Evolutionary conservation across 148 eudicot species (phyloP).

Genomic region (Camellia sinensis): DNA sequence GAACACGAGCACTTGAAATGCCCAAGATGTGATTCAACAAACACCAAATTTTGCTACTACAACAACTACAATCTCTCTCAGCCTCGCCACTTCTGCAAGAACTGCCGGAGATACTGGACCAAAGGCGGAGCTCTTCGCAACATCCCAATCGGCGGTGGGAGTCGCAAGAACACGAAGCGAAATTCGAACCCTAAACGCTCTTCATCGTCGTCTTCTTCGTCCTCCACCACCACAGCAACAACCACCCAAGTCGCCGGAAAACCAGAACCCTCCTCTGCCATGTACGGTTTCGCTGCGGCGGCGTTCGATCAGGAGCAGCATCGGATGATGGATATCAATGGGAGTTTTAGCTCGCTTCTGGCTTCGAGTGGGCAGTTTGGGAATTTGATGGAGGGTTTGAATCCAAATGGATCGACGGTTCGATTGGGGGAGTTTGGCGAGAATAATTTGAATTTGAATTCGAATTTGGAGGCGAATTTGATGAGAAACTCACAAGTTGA

Average conservation of each 20-base stretch:
- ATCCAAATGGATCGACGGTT: constrained; percentile 19
- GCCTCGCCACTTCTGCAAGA: constrained; percentile 54
- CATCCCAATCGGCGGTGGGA: constrained; percentile 49
- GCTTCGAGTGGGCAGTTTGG: constrained; percentile 38
- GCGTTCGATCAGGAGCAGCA: constrained; percentile 9
- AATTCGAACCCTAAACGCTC: constrained; percentile 22
- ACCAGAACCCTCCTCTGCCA: not conserved
- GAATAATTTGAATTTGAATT: not conserved
- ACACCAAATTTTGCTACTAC: constrained; percentile 74
- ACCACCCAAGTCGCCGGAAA: constrained; percentile 9
- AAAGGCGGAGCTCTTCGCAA: constrained; percentile 45
- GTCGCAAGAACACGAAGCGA: constrained; percentile 36
- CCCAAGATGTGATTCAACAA: constrained; percentile 57
- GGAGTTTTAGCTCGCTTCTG: constrained; percentile 40
- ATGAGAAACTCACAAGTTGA: constrained; percentile 15
- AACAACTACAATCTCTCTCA: constrained; percentile 73
- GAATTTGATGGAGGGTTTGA: constrained; percentile 38
- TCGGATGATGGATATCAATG: constrained; percentile 27
- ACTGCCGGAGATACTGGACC: constrained; percentile 44
- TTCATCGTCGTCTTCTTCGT: not conserved
- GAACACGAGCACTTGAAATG: constrained; percentile 62
- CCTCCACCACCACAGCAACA: not conserved
- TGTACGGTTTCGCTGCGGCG: not conserved
- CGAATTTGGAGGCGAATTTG: constrained; percentile 22
- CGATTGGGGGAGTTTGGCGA: constrained; percentile 24